Evolutionary conservation across 2,329 filamentous ascomycete genomes (phyloP).

Genomic region (Aspergillus glaucus): DNA sequence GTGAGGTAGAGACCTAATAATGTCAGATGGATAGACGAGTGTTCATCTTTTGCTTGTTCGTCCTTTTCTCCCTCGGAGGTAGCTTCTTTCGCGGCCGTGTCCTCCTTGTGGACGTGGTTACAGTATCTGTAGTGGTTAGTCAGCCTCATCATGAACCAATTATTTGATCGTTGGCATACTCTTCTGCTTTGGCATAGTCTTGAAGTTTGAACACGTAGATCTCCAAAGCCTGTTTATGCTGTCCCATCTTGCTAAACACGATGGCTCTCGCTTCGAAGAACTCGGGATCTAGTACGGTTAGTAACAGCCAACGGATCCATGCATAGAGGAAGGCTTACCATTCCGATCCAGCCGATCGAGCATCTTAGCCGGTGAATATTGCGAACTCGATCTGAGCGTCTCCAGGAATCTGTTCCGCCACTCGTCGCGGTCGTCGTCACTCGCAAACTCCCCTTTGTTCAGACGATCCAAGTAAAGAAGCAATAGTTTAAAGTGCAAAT

Average conservation of each 20-base stretch:
- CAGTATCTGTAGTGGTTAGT: conserved; percentile 60
- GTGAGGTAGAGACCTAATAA: conserved; percentile 83
- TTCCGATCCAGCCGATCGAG: conserved; percentile 73
- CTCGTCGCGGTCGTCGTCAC: conserved; percentile 47
- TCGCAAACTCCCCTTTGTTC: conserved; percentile 32
- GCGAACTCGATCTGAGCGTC: conserved; percentile 68
- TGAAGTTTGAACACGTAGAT: conserved; percentile 95
- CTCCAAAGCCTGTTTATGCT: conserved; percentile 90
- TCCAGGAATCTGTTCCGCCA: conserved; percentile 62
- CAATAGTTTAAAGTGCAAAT: conserved; percentile 80
- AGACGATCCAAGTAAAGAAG: conserved; percentile 60
- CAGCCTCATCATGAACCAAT: neutral
- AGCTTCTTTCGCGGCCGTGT: conserved; percentile 36
- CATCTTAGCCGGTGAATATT: conserved; percentile 75
- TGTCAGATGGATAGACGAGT: conserved; percentile 82
- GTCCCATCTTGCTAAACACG: conserved; percentile 87
- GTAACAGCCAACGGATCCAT: neutral
- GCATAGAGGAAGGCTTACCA: conserved; percentile 47
- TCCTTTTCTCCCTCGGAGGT: conserved; percentile 36
- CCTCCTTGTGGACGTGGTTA: conserved; percentile 71
- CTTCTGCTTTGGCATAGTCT: conserved; percentile 62
- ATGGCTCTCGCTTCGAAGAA: conserved; percentile 90
- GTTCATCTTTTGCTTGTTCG: conserved; percentile 34
- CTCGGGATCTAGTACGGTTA: conserved; percentile 55
- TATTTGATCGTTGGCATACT: neutral